Evolutionary conservation across 1,284 basidiomycete species (phyloP).

Genomic region (Tausonia pullulans): DNA sequence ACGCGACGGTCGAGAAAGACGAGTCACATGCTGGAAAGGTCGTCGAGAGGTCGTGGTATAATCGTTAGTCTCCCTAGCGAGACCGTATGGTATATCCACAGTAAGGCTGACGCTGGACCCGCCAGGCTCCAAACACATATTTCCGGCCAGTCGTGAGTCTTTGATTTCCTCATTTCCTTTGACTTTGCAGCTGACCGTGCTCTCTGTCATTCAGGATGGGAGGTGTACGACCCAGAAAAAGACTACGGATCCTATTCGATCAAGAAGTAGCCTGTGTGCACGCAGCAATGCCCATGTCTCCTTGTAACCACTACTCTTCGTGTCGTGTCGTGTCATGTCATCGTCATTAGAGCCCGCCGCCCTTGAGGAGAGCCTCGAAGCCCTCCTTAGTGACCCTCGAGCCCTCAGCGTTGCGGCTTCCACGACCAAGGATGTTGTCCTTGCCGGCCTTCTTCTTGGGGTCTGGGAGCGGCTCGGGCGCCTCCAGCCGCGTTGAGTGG

Average conservation of each 20-base stretch:
- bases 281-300: too few relatives aligned
- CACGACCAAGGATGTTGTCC: constrained; percentile 36
- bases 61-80: constrained; percentile 47
- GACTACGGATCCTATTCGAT: constrained; percentile 25
- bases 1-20: constrained; percentile 93
- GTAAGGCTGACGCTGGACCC: background rate
- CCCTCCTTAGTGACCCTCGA: constrained; percentile 34
- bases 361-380: constrained; percentile 37
- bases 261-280: background rate
- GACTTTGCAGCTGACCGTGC: too few relatives aligned
- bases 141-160: constrained; percentile 53
- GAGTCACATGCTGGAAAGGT: constrained; percentile 99
- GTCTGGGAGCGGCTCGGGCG: constrained; percentile 29
- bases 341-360: constrained; percentile 1
- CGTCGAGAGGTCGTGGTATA: constrained; percentile 91
- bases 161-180: background rate
- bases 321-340: background rate
- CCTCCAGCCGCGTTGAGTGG: constrained; percentile 14
- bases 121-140: constrained; percentile 48
- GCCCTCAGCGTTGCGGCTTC: constrained; percentile 23
- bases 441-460: constrained; percentile 30
- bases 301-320: background rate
- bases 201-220: background rate
- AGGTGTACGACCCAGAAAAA: constrained; percentile 87
- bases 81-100: constrained; percentile 44